Evolutionary conservation across 495 filamentous ascomycete species (phyloP).

Genomic region (Xylaria curta): DNA sequence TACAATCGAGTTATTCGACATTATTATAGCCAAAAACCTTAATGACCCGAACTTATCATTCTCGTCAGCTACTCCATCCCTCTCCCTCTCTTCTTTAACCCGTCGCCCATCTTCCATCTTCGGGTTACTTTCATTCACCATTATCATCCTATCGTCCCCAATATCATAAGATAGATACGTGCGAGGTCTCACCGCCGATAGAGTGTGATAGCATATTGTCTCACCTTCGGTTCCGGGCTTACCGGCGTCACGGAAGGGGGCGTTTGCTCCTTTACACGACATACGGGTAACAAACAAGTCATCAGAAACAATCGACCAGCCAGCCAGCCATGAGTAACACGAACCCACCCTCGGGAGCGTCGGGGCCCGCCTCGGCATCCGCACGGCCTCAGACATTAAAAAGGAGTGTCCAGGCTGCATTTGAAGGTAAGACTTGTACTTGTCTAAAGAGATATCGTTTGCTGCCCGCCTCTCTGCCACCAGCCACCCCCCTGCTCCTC

Average conservation of each 20-base stretch:
- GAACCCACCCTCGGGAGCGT: slow-evolving; percentile 51
- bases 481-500: no score
- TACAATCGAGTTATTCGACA: background rate
- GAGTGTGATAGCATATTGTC: background rate
- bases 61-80: background rate
- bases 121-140: background rate
- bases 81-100: background rate
- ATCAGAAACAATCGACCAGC: background rate
- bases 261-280: slow-evolving; percentile 5
- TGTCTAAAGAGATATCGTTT: background rate
- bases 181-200: background rate
- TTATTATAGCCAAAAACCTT: background rate
- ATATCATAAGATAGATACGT: background rate
- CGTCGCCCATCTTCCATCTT: background rate
- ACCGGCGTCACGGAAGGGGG: slow-evolving; percentile 19
- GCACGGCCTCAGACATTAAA: slow-evolving; percentile 66
- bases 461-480: background rate
- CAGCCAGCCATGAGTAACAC: slow-evolving; percentile 50
- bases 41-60: background rate
- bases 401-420: slow-evolving; percentile 74
- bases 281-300: slow-evolving; percentile 1
- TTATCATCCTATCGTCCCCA: background rate
- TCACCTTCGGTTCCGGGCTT: slow-evolving; percentile 13
- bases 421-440: slow-evolving; percentile 69
- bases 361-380: slow-evolving; percentile 50